Evolutionary conservation across 129 eudicot species (phyloP).

Genomic region (Calendula officinalis): DNA sequence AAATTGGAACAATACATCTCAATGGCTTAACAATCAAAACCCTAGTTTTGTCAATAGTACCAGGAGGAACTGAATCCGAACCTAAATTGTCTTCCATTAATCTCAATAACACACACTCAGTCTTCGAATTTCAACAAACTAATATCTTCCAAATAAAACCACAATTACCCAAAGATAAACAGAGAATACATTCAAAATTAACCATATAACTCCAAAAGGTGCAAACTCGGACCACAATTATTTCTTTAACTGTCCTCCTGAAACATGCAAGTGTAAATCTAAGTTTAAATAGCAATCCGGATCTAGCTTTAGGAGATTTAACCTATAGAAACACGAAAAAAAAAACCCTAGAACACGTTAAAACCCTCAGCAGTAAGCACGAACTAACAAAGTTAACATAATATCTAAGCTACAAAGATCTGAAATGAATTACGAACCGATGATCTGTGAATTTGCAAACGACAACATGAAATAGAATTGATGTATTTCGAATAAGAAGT

Average conservation of each 20-base stretch:
- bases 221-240: constrained; percentile 16
- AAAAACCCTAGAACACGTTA: constrained; percentile 4
- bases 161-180: not conserved
- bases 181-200: constrained; percentile 2
- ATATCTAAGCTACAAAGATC: constrained; percentile 22
- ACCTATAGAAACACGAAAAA: not conserved
- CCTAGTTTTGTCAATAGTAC: constrained; percentile 40
- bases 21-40: constrained; percentile 53
- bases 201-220: constrained; percentile 17
- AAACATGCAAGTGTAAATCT: constrained; percentile 33
- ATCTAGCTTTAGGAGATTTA: not conserved
- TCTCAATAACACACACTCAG: constrained; percentile 21
- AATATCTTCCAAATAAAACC: constrained; percentile 15
- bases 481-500: too few species aligned
- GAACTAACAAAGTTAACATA: constrained; percentile 12
- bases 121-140: constrained; percentile 12
- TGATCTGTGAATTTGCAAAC: constrained; percentile 11
- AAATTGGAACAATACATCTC: constrained; percentile 47
- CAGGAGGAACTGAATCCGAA: constrained; percentile 33
- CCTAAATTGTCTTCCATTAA: constrained; percentile 34
- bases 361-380: not conserved
- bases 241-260: constrained; percentile 20
- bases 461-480: too few species aligned
- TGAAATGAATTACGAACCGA: constrained; percentile 6
- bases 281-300: not conserved